Conservation (phyloP, 1,284 basidiomycete species). For the Leccinum angustisporum region DNA sequence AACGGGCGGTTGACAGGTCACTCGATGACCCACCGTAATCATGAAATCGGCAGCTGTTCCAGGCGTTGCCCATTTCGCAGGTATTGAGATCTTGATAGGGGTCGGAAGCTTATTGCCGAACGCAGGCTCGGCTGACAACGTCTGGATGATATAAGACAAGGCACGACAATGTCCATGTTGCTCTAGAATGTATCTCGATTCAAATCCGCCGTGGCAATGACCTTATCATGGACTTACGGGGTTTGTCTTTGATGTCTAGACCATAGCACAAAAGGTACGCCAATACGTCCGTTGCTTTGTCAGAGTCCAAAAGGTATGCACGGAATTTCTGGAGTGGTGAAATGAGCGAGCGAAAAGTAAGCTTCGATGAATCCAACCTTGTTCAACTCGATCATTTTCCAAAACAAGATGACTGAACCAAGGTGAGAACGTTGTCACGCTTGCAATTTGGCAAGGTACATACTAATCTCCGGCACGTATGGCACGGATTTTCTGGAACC, state of each 20-base stretch:
- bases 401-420: constrained; percentile 74
- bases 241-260: constrained; percentile 87
- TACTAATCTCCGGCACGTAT: constrained; percentile 79
- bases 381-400: constrained; percentile 90
- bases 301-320: constrained; percentile 75
- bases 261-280: constrained; percentile 77
- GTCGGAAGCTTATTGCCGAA: constrained; percentile 71
- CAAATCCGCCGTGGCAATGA: constrained; percentile 6
- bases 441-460: constrained; percentile 30
- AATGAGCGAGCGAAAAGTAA: constrained; percentile 1
- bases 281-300: constrained; percentile 73
- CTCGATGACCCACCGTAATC: constrained; percentile 63
- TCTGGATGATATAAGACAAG: constrained; percentile 90
- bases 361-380: constrained; percentile 52
- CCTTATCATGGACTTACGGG: constrained; percentile 54
- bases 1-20: background rate
- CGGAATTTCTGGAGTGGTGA: constrained; percentile 74
- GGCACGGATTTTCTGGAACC: constrained; percentile 80
- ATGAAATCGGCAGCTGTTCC: constrained; percentile 86
- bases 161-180: constrained; percentile 90
- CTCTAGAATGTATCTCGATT: constrained; percentile 46
- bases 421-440: constrained; percentile 11
- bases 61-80: constrained; percentile 70
- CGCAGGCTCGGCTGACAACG: constrained; percentile 78
- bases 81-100: constrained; percentile 63